phyloP scores from a whole-genome alignment of 2,329 filamentous ascomycete species.

The Colletotrichum eremochloae region DNA sequence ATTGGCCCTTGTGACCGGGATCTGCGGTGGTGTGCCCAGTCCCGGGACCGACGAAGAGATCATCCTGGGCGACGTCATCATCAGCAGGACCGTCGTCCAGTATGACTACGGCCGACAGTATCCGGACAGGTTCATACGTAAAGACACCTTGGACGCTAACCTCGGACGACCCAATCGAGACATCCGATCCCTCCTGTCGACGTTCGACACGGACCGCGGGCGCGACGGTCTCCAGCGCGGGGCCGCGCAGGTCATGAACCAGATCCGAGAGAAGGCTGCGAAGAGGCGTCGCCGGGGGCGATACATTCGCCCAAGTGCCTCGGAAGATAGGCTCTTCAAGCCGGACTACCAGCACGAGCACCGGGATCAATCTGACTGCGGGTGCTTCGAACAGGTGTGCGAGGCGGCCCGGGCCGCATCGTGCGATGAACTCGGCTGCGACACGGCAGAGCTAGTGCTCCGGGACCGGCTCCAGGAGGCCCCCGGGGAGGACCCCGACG shows the following conservation, averaged over 20 bases:
- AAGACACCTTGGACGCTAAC: constrained; percentile 46
- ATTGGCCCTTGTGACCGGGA: constrained; percentile 54
- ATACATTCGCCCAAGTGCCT: constrained; percentile 48
- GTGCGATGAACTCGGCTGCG: constrained; percentile 47
- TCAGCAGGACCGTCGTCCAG: constrained; percentile 49
- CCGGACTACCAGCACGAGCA: constrained; percentile 52
- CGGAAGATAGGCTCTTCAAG: constrained; percentile 50
- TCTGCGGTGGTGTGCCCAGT: constrained; percentile 55
- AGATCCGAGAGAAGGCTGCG: constrained; percentile 1
- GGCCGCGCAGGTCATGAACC: not conserved
- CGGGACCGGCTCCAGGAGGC: not conserved
- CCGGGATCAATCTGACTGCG: constrained; percentile 24
- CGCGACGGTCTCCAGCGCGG: constrained; percentile 35
- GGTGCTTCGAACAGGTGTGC: constrained; percentile 42
- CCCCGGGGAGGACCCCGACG: constrained; percentile 11
- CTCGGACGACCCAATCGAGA: constrained; percentile 46
- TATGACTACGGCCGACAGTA: constrained; percentile 48
- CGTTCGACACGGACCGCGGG: constrained; percentile 25
- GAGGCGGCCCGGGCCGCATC: constrained; percentile 34
- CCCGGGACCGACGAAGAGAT: constrained; percentile 22
- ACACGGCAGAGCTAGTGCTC: constrained; percentile 11
- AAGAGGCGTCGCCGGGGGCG: constrained; percentile 1
- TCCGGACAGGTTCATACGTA: constrained; percentile 45
- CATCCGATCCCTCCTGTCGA: constrained; percentile 47
- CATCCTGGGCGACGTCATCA: constrained; percentile 52